phyloP scores from a whole-genome alignment of 2,329 filamentous ascomycete genomes.

The Cytospora chrysosperma region DNA sequence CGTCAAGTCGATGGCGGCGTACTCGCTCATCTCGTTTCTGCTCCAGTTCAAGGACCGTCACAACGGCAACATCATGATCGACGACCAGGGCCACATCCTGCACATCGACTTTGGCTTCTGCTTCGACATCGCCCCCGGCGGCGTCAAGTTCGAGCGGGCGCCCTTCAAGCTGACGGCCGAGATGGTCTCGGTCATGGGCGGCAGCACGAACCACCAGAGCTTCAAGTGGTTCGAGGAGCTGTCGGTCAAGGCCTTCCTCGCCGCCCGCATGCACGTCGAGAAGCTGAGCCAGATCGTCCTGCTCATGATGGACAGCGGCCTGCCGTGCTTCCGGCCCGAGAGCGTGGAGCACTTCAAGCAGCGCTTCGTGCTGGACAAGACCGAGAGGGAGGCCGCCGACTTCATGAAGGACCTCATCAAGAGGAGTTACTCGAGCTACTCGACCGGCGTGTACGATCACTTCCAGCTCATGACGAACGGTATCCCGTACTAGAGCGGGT shows the following conservation, averaged over 20 bases:
- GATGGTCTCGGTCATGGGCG: constrained; percentile 99
- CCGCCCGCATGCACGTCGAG: constrained; percentile 79
- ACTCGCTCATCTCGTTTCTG: constrained; percentile 94
- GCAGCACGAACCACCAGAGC: constrained; percentile 75
- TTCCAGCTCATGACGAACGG: constrained; percentile 97
- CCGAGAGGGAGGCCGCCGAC: constrained; percentile 87
- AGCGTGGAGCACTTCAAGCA: constrained; percentile 91
- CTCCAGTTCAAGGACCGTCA: constrained; percentile 99
- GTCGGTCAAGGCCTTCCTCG: constrained; percentile 92
- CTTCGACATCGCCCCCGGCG: constrained; percentile 96
- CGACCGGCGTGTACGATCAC: constrained; percentile 93
- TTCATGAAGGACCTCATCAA: constrained; percentile 88
- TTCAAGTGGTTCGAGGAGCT: constrained; percentile 97
- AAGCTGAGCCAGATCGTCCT: constrained; percentile 88
- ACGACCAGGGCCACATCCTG: constrained; percentile 93
- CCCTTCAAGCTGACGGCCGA: constrained; percentile 97
- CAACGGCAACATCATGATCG: constrained; percentile 99
- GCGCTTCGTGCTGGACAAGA: constrained; percentile 88
- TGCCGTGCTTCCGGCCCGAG: constrained; percentile 97
- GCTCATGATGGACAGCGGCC: constrained; percentile 91
- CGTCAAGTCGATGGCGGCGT: constrained; percentile 98
- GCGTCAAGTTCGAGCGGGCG: constrained; percentile 95
- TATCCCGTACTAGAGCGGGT: constrained; percentile 72
- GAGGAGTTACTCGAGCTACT: constrained; percentile 87
- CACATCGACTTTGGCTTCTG: constrained; percentile 99